Conservation (phyloP, 495 filamentous ascomycete species). For the Penicillium verhagenii region DNA sequence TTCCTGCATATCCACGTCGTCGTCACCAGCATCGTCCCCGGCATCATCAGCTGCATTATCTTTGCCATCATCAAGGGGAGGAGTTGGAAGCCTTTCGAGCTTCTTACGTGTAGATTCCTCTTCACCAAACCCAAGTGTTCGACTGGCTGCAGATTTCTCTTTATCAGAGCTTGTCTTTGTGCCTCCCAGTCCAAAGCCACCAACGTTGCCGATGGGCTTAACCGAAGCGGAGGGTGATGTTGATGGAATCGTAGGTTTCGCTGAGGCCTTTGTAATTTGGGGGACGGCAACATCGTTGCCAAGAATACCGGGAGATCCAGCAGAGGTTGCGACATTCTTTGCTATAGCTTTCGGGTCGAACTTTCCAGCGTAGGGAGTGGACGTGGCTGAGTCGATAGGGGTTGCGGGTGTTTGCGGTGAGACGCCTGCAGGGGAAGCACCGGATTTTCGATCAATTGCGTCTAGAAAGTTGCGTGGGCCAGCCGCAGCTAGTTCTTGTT, state of each 20-base stretch:
- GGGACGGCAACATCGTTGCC: constrained; percentile 64
- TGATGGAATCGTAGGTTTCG: constrained; percentile 46
- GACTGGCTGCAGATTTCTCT: constrained; percentile 68
- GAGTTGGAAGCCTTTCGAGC: constrained; percentile 80
- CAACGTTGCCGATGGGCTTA: constrained; percentile 69
- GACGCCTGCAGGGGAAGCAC: constrained; percentile 48
- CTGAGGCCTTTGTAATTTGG: constrained; percentile 46
- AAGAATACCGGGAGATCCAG: constrained; percentile 45
- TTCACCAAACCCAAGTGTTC: constrained; percentile 79
- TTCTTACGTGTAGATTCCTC: constrained; percentile 84
- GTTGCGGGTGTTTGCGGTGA: constrained; percentile 59
- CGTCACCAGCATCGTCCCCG: constrained; percentile 58
- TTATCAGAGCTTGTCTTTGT: constrained; percentile 58
- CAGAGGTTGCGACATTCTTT: constrained; percentile 58
- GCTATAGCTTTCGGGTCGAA: constrained; percentile 88
- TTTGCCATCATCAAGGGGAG: constrained; percentile 60
- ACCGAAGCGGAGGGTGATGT: constrained; percentile 41
- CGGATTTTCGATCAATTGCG: constrained; percentile 73
- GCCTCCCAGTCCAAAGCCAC: constrained; percentile 79
- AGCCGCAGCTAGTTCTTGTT: constrained; percentile 63
- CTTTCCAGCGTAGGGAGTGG: constrained; percentile 69
- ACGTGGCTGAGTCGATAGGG: constrained; percentile 37
- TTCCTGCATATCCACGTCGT: constrained; percentile 73
- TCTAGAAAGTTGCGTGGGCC: constrained; percentile 67
- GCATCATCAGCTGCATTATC: constrained; percentile 56